Conservation (phyloP, 1,284 basidiomycete species). For the Puccinia hordei region DNA sequence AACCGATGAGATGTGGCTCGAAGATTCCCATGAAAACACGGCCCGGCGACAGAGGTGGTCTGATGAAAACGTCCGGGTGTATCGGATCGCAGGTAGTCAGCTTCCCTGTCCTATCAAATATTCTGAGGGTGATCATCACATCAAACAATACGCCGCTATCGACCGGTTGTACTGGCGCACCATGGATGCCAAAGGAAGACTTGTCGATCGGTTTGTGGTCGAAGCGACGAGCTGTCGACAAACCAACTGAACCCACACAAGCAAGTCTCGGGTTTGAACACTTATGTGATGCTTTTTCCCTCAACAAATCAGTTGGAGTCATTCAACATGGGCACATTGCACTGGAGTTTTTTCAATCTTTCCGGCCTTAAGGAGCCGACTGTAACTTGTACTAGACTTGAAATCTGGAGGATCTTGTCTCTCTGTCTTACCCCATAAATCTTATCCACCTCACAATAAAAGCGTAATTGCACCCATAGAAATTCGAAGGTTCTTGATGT, state of each 20-base stretch:
- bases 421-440: neutral
- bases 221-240: slow-evolving; percentile 40
- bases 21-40: slow-evolving; percentile 40
- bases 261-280: neutral
- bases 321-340: neutral
- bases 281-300: neutral
- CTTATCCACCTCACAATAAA: slow-evolving; percentile 10
- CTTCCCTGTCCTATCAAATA: slow-evolving; percentile 31
- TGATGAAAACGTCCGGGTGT: slow-evolving; percentile 33
- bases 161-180: slow-evolving; percentile 45
- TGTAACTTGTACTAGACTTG: neutral
- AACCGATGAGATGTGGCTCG: slow-evolving; percentile 8
- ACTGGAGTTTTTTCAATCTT: neutral
- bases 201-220: slow-evolving; percentile 39
- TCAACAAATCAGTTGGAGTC: neutral
- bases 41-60: slow-evolving; percentile 22
- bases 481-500: slow-evolving; percentile 18
- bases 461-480: neutral
- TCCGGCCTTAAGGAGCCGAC: neutral
- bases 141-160: slow-evolving; percentile 39
- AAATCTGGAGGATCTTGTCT: neutral
- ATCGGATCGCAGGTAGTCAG: slow-evolving; percentile 44
- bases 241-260: slow-evolving; percentile 8
- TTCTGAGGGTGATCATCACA: slow-evolving; percentile 37
- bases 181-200: slow-evolving; percentile 33